Conservation (phyloP, 1,284 basidiomycete genomes). For the Ceratobasidium sp. region DNA sequence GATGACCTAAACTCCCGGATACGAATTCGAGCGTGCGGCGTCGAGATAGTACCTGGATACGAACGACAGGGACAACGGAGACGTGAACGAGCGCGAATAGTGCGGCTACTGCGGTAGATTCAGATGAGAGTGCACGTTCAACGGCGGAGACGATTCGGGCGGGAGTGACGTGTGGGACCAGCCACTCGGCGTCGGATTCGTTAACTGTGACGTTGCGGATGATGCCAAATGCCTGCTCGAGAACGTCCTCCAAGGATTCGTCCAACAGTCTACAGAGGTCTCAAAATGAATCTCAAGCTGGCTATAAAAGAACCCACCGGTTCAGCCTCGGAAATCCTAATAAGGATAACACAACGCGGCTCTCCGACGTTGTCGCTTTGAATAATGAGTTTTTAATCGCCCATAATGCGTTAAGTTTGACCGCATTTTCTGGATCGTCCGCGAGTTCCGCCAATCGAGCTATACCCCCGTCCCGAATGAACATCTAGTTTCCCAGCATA, state of each 20-base stretch:
- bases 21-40: constrained; percentile 31
- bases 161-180: constrained; percentile 15
- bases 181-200: constrained; percentile 42
- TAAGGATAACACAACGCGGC: not conserved
- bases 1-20: not conserved
- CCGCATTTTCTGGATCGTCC: constrained; percentile 23
- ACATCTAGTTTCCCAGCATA: constrained; percentile 14
- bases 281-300: too few relatives aligned
- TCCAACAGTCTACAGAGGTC: constrained; percentile 11
- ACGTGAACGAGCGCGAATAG: constrained; percentile 28
- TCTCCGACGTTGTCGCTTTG: constrained; percentile 17
- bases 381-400: constrained; percentile 32
- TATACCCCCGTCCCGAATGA: constrained; percentile 39
- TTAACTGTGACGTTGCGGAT: constrained; percentile 18
- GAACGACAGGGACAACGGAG: not conserved
- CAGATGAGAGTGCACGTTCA: constrained; percentile 27
- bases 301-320: not conserved
- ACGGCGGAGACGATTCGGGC: constrained; percentile 6
- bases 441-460: constrained; percentile 15
- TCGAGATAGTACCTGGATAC: not conserved
- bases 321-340: constrained; percentile 24
- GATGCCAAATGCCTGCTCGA: constrained; percentile 36
- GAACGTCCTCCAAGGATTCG: constrained; percentile 19
- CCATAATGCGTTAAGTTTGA: constrained; percentile 33
- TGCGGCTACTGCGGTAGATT: constrained; percentile 9